Percentiles rank a stretch among this genome's conserved stretches.
phyloP scores from a whole-genome alignment of 805 yeast genomes.

The Pachysolen tannophilus region DNA sequence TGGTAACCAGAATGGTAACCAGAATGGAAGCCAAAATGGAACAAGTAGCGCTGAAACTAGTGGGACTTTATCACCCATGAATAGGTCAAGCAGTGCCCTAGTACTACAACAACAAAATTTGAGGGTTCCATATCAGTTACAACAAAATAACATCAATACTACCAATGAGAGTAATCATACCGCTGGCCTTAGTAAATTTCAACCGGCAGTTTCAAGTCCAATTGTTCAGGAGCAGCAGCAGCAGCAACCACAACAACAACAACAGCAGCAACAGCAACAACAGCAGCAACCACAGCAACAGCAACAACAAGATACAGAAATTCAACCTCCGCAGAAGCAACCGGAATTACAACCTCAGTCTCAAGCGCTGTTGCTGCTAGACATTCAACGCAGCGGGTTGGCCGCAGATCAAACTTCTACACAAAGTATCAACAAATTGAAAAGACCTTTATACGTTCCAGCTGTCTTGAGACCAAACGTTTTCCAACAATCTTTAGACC shows the following conservation, averaged over 20 bases:
- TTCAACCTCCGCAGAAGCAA: constrained; percentile 6
- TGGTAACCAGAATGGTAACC: constrained; percentile 3
- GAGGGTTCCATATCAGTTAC: constrained; percentile 2
- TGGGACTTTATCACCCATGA: neutral
- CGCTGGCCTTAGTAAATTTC: constrained; percentile 6
- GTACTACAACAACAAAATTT: neutral
- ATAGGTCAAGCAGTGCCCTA: neutral
- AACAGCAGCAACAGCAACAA: constrained; percentile 9
- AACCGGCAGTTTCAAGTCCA: constrained; percentile 9
- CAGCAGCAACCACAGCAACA: constrained; percentile 8
- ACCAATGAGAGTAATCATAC: constrained; percentile 2
- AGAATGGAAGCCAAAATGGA: too few relatives aligned
- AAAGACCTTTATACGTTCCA: constrained; percentile 84
- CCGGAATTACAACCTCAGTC: constrained; percentile 1
- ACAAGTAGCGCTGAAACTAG: too few relatives aligned
- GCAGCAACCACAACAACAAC: constrained; percentile 10
- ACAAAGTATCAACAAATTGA: constrained; percentile 71
- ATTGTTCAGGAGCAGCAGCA: constrained; percentile 1
- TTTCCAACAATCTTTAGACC: constrained; percentile 7
- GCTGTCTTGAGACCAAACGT: constrained; percentile 60
- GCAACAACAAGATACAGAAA: constrained; percentile 8
- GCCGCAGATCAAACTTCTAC: constrained; percentile 30
- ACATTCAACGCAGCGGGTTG: constrained; percentile 29
- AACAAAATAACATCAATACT: constrained; percentile 2
- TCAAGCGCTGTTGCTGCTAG: neutral